phyloP scores from a whole-genome alignment of 2,329 filamentous ascomycete genomes.

The Monosporascus sp. region DNA sequence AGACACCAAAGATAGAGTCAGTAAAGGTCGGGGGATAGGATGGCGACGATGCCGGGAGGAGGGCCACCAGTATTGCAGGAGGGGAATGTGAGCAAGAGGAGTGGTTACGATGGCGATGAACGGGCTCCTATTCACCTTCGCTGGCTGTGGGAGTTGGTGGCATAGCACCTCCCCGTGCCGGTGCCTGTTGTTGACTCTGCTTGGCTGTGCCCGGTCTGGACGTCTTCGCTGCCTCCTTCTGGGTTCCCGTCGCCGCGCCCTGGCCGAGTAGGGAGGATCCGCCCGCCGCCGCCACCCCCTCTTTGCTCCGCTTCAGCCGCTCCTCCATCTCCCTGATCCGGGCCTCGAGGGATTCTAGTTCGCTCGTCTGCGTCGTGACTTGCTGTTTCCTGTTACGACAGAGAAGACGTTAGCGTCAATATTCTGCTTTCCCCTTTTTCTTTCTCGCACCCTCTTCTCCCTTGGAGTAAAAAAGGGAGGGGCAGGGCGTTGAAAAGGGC shows the following conservation, averaged over 20 bases:
- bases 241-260: constrained; percentile 19
- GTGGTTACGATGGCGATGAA: constrained; percentile 13
- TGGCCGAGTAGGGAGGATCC: constrained; percentile 18
- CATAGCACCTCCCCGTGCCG: constrained; percentile 51
- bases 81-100: constrained; percentile 3
- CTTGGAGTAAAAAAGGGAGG: constrained; percentile 1
- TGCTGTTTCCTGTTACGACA: constrained; percentile 63
- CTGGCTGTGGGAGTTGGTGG: constrained; percentile 55
- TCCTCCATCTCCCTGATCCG: constrained; percentile 81
- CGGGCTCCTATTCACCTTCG: constrained; percentile 54
- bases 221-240: constrained; percentile 22
- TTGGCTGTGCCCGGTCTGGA: constrained; percentile 51
- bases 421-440: neutral
- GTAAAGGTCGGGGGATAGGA: constrained; percentile 27
- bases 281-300: constrained; percentile 8
- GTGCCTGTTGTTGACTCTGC: constrained; percentile 38
- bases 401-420: neutral
- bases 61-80: constrained; percentile 17
- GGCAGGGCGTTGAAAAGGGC: neutral
- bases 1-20: constrained; percentile 36
- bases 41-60: constrained; percentile 22
- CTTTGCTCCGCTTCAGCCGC: constrained; percentile 49
- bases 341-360: constrained; percentile 81
- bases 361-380: constrained; percentile 66
- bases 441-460: neutral